Evolutionary conservation across 148 eudicot genomes (phyloP).

Genomic region (Chenopodium album): DNA sequence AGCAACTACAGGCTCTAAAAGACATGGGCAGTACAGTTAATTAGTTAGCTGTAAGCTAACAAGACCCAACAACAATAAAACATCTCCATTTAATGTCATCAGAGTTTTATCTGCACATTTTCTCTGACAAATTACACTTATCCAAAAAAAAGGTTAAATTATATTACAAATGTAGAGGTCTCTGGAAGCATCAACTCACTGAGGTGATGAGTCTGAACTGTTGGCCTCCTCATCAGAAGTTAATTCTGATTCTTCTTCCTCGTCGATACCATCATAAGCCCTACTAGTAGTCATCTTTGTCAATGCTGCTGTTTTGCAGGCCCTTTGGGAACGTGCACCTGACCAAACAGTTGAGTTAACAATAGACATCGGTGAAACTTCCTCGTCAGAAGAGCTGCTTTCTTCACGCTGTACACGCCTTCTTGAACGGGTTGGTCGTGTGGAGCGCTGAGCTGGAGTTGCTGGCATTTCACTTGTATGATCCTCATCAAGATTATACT

Average conservation of each 20-base stretch:
- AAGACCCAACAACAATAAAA: not conserved
- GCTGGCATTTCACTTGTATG: constrained; percentile 56
- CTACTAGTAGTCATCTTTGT: constrained; percentile 58
- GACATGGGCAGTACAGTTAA: too few relatives aligned
- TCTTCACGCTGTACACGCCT: constrained; percentile 54
- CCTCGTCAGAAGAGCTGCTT: constrained; percentile 76
- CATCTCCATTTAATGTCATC: not conserved
- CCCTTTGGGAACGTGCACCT: constrained; percentile 74
- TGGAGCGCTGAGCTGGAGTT: constrained; percentile 65
- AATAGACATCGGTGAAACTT: constrained; percentile 47
- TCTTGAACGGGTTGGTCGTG: constrained; percentile 47
- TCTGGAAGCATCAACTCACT: constrained; percentile 19
- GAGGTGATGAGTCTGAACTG: constrained; percentile 35
- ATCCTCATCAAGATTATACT: constrained; percentile 37
- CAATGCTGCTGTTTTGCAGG: constrained; percentile 92
- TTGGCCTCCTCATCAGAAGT: constrained; percentile 59
- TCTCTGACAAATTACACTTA: not conserved
- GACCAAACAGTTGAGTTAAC: constrained; percentile 43
- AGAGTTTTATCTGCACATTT: not conserved
- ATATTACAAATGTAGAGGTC: not conserved
- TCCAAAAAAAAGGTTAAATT: not conserved
- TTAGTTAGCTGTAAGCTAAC: not conserved
- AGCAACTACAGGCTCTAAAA: too few relatives aligned
- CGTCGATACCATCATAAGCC: constrained; percentile 42
- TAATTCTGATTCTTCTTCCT: constrained; percentile 49